Conservation (phyloP, 2,329 filamentous ascomycete species). For the Cladosporium sp. region DNA sequence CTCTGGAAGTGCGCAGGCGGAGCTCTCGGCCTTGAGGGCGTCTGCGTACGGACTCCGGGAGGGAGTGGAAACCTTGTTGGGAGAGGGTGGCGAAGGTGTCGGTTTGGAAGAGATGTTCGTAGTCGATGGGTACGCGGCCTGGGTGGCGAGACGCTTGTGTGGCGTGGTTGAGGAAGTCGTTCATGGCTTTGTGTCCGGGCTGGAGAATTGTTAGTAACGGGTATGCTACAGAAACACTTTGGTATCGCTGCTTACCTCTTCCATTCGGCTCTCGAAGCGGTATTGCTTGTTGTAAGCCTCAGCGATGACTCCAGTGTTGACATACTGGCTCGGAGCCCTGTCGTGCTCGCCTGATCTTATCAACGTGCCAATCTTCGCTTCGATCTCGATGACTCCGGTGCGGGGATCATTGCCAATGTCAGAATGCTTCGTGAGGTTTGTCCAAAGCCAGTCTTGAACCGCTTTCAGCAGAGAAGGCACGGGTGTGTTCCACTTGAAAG, state of each 20-base stretch:
- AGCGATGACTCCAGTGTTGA: slow-evolving; percentile 69
- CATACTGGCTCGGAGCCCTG: slow-evolving; percentile 66
- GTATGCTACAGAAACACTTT: neutral
- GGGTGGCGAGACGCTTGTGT: slow-evolving; percentile 43
- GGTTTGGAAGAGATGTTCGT: slow-evolving; percentile 77
- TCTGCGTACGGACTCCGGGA: slow-evolving; percentile 51
- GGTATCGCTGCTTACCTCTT: slow-evolving; percentile 61
- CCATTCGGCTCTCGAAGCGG: slow-evolving; percentile 86
- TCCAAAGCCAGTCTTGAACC: slow-evolving; percentile 33
- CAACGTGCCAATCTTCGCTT: slow-evolving; percentile 86
- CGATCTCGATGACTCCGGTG: slow-evolving; percentile 81
- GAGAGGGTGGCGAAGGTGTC: slow-evolving; percentile 83
- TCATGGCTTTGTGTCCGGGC: slow-evolving; percentile 79
- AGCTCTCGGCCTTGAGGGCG: slow-evolving; percentile 53
- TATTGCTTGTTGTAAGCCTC: slow-evolving; percentile 54
- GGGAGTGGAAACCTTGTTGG: slow-evolving; percentile 55
- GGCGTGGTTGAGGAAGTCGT: slow-evolving; percentile 76
- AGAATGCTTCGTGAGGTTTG: slow-evolving; percentile 32
- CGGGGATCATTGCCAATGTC: slow-evolving; percentile 60
- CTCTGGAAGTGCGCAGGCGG: slow-evolving; percentile 60
- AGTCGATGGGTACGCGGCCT: slow-evolving; percentile 66
- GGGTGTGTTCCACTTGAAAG: slow-evolving; percentile 29
- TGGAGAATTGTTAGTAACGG: slow-evolving; percentile 37
- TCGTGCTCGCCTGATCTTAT: slow-evolving; percentile 71
- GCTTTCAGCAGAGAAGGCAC: slow-evolving; percentile 26